A percentile compares a stretch with the other conserved stretches of the same genome.
Conservation (phyloP, 305 asterid genomes). For the Lippia alba region DNA sequence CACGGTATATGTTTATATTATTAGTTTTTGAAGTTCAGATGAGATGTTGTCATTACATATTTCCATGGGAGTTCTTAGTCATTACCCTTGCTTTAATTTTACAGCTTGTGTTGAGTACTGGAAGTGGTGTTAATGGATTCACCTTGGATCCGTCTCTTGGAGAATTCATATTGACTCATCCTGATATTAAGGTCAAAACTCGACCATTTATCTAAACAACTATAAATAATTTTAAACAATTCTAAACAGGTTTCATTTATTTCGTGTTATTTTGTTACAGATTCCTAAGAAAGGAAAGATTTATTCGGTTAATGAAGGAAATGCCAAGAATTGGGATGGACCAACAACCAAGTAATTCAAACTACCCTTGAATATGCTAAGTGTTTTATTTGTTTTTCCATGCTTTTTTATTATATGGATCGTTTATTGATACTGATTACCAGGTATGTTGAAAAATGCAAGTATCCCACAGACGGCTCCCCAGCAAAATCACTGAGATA, state of each 20-base stretch:
- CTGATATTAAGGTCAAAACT: slow-evolving; percentile 73
- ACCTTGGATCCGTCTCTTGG: slow-evolving; percentile 99
- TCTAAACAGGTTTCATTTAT: no score
- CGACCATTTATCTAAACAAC: no score
- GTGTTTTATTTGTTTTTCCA: slow-evolving; percentile 1
- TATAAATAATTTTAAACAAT: no score
- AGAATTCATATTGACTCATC: slow-evolving; percentile 95
- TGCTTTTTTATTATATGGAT: slow-evolving; percentile 23
- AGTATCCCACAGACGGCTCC: slow-evolving; percentile 88
- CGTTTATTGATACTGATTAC: slow-evolving; percentile 26
- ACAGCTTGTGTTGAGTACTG: slow-evolving; percentile 90
- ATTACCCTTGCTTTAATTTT: slow-evolving; percentile 19
- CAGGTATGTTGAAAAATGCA: slow-evolving; percentile 87
- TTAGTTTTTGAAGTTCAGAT: background rate
- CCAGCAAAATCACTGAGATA: slow-evolving; percentile 91
- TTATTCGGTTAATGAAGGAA: slow-evolving; percentile 97
- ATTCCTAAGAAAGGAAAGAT: slow-evolving; percentile 85
- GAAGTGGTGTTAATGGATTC: slow-evolving; percentile 92
- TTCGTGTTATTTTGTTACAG: slow-evolving; percentile 42
- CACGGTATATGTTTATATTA: slow-evolving; percentile 54
- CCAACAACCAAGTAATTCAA: slow-evolving; percentile 73
- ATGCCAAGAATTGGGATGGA: slow-evolving; percentile 89
- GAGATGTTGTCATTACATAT: no score
- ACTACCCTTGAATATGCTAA: slow-evolving; percentile 2
- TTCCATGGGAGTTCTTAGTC: no score